Conservation (phyloP, 1,284 basidiomycete genomes). For the Pseudozyma sp. region DNA sequence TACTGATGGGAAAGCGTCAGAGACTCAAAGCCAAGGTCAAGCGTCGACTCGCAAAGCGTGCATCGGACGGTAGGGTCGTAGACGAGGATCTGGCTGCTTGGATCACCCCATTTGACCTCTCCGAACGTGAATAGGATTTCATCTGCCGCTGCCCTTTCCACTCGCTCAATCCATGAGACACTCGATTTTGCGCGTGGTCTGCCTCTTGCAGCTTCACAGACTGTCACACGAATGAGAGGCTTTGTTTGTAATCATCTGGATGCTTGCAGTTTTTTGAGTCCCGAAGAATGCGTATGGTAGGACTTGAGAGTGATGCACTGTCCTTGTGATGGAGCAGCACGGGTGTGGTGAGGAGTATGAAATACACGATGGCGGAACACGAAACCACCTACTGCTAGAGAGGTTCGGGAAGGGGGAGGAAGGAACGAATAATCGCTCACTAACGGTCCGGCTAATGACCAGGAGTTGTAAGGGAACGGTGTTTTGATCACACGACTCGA, state of each 20-base stretch:
- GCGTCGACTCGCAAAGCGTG: constrained; percentile 48
- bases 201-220: not conserved
- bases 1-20: constrained; percentile 45
- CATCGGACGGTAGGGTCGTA: constrained; percentile 47
- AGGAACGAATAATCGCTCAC: constrained; percentile 5
- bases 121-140: constrained; percentile 34
- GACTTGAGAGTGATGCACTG: constrained; percentile 25
- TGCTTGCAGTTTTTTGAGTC: constrained; percentile 51
- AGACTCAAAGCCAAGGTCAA: constrained; percentile 53
- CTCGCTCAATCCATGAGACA: not conserved
- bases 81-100: constrained; percentile 56
- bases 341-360: constrained; percentile 25
- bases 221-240: not conserved
- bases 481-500: constrained; percentile 27
- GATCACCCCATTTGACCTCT: constrained; percentile 58
- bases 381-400: constrained; percentile 6
- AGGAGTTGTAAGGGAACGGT: constrained; percentile 2
- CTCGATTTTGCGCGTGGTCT: not conserved
- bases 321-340: constrained; percentile 16
- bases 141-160: not conserved
- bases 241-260: constrained; percentile 33
- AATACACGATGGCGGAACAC: constrained; percentile 31
- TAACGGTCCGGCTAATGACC: not conserved
- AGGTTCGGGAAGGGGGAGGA: not conserved
- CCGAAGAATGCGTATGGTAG: constrained; percentile 32